Percentiles rank a stretch among this genome's conserved stretches.
These are phyloP conservation scores for Grammothele lineata DNA, from an alignment of 768 basidiomycete genomes.

Conservation along the genomic window DNA sequence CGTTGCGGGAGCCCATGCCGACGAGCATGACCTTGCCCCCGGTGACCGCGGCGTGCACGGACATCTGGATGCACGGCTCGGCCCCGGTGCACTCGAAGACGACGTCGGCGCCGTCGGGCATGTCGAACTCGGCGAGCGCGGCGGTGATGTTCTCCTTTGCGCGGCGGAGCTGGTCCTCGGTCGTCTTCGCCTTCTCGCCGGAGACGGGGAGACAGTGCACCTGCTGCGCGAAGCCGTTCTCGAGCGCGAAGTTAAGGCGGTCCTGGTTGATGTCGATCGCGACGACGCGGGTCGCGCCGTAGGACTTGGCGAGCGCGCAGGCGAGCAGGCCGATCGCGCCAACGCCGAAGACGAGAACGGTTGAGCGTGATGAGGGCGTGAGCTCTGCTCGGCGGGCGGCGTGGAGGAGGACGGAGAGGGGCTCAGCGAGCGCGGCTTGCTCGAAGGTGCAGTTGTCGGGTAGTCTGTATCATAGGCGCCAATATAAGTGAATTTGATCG, in stretches of 20 bases:
- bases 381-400: conserved; percentile 44
- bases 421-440: conserved; percentile 86
- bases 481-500: conserved; percentile 6
- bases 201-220: conserved; percentile 58
- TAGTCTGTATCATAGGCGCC: conserved; percentile 41
- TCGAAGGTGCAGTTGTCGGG: conserved; percentile 75
- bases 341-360: conserved; percentile 86
- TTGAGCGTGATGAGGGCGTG: conserved; percentile 33
- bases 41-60: conserved; percentile 73
- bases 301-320: conserved; percentile 69
- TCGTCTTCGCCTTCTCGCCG: conserved; percentile 36
- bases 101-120: conserved; percentile 81
- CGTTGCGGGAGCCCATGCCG: conserved; percentile 90
- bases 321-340: conserved; percentile 93
- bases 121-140: conserved; percentile 52
- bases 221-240: conserved; percentile 71
- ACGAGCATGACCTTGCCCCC: conserved; percentile 92
- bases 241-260: conserved; percentile 74
- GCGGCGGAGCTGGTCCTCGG: conserved; percentile 52
- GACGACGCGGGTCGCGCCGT: conserved; percentile 68
- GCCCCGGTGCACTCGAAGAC: conserved; percentile 96
- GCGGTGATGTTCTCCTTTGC: conserved; percentile 54
- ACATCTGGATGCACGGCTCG: conserved; percentile 88
- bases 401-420: conserved; percentile 84
- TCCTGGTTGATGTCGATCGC: conserved; percentile 84